Conservation (phyloP, 2,329 filamentous ascomycete species). For the Botrytis porri region DNA sequence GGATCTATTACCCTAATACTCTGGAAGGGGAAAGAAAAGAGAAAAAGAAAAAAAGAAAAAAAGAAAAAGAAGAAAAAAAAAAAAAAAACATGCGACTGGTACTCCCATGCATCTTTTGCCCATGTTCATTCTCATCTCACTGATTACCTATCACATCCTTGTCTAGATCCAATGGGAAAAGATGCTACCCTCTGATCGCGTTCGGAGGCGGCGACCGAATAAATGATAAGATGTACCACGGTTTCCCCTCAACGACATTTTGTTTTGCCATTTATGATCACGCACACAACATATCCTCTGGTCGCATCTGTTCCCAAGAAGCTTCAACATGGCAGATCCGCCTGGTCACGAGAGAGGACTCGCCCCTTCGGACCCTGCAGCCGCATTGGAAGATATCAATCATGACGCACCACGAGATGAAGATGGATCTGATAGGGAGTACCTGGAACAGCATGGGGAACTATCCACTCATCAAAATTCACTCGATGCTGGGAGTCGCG, state of each 20-base stretch:
- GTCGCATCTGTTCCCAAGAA: not conserved
- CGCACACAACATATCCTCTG: not conserved
- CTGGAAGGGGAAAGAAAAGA: not conserved
- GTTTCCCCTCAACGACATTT: not conserved
- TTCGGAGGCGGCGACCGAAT: not conserved
- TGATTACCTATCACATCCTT: not conserved
- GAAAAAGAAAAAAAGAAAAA: not conserved
- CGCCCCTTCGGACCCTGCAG: slow-evolving; percentile 7
- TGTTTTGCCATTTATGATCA: not conserved
- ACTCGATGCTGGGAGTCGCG: slow-evolving; percentile 14
- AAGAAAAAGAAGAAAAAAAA: not conserved
- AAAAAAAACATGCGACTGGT: not conserved
- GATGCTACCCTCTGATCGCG: slow-evolving; percentile 4
- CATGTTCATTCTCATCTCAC: not conserved
- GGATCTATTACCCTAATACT: not conserved
- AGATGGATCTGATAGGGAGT: slow-evolving; percentile 18
- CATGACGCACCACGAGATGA: slow-evolving; percentile 17
- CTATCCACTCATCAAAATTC: slow-evolving; percentile 14
- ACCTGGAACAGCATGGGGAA: slow-evolving; percentile 11
- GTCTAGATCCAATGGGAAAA: not conserved
- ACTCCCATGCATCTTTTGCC: not conserved
- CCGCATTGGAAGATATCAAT: slow-evolving; percentile 1
- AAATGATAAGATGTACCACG: slow-evolving; percentile 1
- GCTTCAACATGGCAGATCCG: slow-evolving; percentile 12
- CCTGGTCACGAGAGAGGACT: slow-evolving; percentile 17